Evolutionary conservation across 2,329 filamentous ascomycete genomes (phyloP), one percentile per base, ranked within the genome.

Genomic region (Zasmidium angulare): DNA sequence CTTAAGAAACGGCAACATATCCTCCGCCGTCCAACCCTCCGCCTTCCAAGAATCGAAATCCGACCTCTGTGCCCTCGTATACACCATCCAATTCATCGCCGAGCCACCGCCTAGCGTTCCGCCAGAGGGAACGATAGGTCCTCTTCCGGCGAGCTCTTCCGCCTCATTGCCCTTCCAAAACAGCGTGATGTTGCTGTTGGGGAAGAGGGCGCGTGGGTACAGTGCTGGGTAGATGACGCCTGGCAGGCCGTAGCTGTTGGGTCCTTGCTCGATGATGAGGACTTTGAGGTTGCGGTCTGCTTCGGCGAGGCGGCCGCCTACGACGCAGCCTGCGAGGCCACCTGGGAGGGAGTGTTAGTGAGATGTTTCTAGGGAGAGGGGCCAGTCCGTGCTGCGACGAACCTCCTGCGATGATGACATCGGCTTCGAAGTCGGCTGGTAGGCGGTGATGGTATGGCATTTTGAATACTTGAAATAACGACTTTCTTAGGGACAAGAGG

Each of bases 101-200:
- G 69, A 72, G 12, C 55, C 85, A 6, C 87, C 88, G 19, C 88
- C 88, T 0, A 90, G 77, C 0, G 84, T 81, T 22, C 80, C 78
- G 53, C 78, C 78, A 12, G 68, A 74, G 11, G 76, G 75, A 6
- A 80, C 75, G 21, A 79, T 74, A 1, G 73, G 74, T 56, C 77
- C 76, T n/a, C 81, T 73, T 14, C 77, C 75, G 49, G 76, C 78
- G 2, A 85, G 75, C 21, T 81, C 67, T 36, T 77, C 70, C 0
- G 77, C 77, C 26, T 78, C 68, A 46, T 79, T 80, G 2, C 76
- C 75, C 62, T 82, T 75, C 68, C 84, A 84, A 68, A 85, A 84
- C 22, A 81, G 69, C 9, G 80, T 77, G 0, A 77, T 79, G 59
- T 82, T 81, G 56, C 78, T 81, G 14, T 72, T 75, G 0, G 82